phyloP scores from a whole-genome alignment of 345 rosid genomes.

The Eucalyptus urophylla region DNA sequence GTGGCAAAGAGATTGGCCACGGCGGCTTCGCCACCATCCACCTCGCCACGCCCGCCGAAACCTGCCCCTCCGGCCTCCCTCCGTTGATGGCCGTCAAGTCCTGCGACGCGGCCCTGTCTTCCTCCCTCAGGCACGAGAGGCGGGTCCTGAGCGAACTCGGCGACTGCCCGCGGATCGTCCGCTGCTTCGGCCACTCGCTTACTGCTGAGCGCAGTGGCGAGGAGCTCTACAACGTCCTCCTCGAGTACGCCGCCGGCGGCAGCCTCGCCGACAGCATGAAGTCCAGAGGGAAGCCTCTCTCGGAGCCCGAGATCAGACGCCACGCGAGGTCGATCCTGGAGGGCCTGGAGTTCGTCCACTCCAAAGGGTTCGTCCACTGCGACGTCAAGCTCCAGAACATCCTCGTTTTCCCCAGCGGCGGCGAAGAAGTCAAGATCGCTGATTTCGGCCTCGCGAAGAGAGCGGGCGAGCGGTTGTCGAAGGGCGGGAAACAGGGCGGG shows the following conservation, averaged over 20 bases:
- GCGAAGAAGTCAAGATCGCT: conserved; percentile 28
- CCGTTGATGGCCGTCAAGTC: conserved; percentile 63
- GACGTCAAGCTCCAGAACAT: conserved; percentile 15
- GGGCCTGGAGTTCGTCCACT: conserved; percentile 46
- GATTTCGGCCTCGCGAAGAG: conserved; percentile 72
- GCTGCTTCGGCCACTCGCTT: conserved; percentile 38
- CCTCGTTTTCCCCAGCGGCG: conserved; percentile 16
- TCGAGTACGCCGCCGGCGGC: conserved; percentile 71
- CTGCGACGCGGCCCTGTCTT: conserved; percentile 12
- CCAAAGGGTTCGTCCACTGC: conserved; percentile 50
- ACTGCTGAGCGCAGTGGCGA: conserved; percentile 22
- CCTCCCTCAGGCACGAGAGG: conserved; percentile 44
- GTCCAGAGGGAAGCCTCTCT: conserved; percentile 20
- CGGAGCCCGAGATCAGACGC: conserved; percentile 40
- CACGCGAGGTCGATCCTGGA: conserved; percentile 39
- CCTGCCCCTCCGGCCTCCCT: conserved; percentile 3
- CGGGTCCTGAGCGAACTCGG: conserved; percentile 23
- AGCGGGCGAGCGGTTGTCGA: background rate
- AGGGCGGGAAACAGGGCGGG: background rate
- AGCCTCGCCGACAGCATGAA: conserved; percentile 26
- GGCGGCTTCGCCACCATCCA: conserved; percentile 63
- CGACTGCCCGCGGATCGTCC: conserved; percentile 28
- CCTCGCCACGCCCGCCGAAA: conserved; percentile 13
- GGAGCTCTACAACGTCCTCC: conserved; percentile 38
- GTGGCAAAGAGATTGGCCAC: conserved; percentile 54